Base-by-base conservation (phyloP, 495 filamentous ascomycete genomes). In the Penicillium canariense region DNA sequence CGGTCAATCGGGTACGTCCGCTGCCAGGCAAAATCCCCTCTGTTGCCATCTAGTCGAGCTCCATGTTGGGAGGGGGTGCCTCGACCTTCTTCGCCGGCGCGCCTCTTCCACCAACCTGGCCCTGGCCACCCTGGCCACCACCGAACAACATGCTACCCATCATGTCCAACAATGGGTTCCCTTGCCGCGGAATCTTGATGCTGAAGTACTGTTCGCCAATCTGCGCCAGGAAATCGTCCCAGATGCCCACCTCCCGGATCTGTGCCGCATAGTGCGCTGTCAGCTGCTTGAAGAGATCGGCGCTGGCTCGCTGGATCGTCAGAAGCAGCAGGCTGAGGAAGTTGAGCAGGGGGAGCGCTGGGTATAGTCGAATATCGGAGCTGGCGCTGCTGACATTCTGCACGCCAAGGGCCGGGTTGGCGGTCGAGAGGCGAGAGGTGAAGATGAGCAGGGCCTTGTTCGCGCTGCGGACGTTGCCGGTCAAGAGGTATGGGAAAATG, bases 171-270 rank as follows among this genome's bases (percentile, higher is more conserved):
- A 97, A 68, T 7, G 91, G 91, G 66, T 96, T 97, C 36, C 85
- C 85, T 72, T 93, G 89, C 45, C 86, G 78, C 26, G 90, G 92
- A 56, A 91, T 84, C 77, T 87, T 87, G 65, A 99, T 96, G n/a
- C 82, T 85, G 69, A 97, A 99, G 74, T 97, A 99, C 81, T 94
- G 92, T 79, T 97, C 92, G 35, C 88, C 94, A 58, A 97, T 84
- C 67, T 88, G 84, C 36, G 89, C 87, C 59, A 97, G 74, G 18
- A 88, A 82, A 65, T 94, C 91, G 35, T 91, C 87, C 91, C 94
- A 97, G 22, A 75, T 74, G 1, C 77, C 79, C 3, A 85, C 73
- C 56, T 96, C 95, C 54, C 80, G 81, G 32, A 97, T 81, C 49
- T 93, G 83, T 3, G 75, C 66, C 10, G 83, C 80, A 69, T 97